A percentile compares a stretch with the other conserved stretches of the same genome.
Evolutionary conservation across 2,329 filamentous ascomycete genomes (phyloP).

Genomic region (Pseudogymnoascus sp.): DNA sequence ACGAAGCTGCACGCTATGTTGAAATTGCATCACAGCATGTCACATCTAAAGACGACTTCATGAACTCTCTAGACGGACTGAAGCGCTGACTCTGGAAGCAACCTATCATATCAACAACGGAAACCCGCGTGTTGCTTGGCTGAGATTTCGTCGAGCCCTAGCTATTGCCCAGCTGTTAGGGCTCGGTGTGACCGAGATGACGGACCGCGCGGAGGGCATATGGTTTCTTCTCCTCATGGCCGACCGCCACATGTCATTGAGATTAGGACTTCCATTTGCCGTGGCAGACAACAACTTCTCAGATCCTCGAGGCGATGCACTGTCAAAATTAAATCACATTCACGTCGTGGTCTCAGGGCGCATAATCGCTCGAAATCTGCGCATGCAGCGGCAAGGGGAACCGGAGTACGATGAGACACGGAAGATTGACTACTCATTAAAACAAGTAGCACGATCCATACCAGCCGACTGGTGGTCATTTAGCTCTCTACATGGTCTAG

Average conservation of each 20-base stretch:
- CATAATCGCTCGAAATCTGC: not conserved
- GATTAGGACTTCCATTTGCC: not conserved
- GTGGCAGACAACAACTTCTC: not conserved
- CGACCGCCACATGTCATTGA: not conserved
- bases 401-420: constrained; percentile 14
- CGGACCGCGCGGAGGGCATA: constrained; percentile 2
- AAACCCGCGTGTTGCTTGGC: constrained; percentile 2
- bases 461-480: constrained; percentile 14
- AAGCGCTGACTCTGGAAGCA: constrained; percentile 6
- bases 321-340: constrained; percentile 9
- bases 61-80: constrained; percentile 9
- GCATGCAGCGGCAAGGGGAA: not conserved
- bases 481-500: not conserved
- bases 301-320: not conserved
- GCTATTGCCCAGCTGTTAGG: not conserved
- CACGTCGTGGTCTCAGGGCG: not conserved
- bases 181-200: not conserved
- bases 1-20: constrained; percentile 13
- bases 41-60: constrained; percentile 18
- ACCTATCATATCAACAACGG: constrained; percentile 8
- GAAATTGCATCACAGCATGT: constrained; percentile 18
- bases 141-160: not conserved
- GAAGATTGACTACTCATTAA: constrained; percentile 19
- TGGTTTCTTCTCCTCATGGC: constrained; percentile 3
- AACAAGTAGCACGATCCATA: constrained; percentile 16